Conservation (phyloP, 306 rosid species). For the Quercus robur region DNA sequence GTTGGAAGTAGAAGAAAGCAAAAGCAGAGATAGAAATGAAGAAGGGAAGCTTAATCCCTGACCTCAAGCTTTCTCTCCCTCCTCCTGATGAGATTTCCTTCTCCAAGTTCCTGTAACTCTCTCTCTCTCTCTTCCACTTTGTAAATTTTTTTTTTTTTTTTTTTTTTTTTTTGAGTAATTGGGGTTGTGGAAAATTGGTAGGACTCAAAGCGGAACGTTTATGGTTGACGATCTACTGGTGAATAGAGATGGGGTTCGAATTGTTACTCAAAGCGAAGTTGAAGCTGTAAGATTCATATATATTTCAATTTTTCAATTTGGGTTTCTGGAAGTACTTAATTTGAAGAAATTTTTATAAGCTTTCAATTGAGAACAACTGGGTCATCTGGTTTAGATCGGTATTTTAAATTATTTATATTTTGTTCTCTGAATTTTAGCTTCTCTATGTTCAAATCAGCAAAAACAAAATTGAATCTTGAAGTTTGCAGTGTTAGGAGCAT, state of each 20-base stretch:
- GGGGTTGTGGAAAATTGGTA: conserved; percentile 30
- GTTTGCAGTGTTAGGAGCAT: no score
- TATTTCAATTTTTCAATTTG: not conserved
- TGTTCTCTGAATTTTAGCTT: not conserved
- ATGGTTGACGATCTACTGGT: conserved; percentile 95
- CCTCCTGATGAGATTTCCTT: conserved; percentile 57
- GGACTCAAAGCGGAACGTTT: conserved; percentile 95
- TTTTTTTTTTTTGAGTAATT: conserved; percentile 19
- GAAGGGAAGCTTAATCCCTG: conserved; percentile 53
- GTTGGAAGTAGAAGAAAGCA: not conserved
- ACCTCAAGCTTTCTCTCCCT: conserved; percentile 80
- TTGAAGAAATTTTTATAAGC: not conserved
- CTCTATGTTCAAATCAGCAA: not conserved
- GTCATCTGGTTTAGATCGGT: no score
- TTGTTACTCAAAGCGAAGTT: conserved; percentile 70
- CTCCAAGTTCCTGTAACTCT: conserved; percentile 66
- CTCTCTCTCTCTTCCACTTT: not conserved
- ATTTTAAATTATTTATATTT: not conserved
- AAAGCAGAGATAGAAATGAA: conserved; percentile 43
- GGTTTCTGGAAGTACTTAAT: not conserved
- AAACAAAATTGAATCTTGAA: no score
- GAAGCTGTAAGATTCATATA: conserved; percentile 60
- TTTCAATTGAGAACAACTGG: not conserved
- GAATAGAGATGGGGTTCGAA: conserved; percentile 85
- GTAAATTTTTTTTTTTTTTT: conserved; percentile 24